phyloP scores from a whole-genome alignment of 2,329 filamentous ascomycete genomes.

The Pseudocercospora fuligena region DNA sequence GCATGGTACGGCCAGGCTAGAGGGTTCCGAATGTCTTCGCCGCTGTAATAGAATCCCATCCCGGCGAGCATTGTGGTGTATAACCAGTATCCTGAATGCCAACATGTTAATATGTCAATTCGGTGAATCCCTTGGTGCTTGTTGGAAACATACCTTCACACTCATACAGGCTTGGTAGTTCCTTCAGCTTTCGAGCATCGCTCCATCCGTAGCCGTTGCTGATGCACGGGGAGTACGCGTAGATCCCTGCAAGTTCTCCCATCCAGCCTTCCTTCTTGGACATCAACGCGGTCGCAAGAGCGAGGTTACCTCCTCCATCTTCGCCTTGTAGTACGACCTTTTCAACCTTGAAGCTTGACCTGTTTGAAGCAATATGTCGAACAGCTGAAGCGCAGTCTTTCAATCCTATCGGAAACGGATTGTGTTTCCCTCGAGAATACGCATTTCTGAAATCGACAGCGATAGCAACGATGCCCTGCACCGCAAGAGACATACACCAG shows the following conservation, averaged over 20 bases:
- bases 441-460: slow-evolving; percentile 42
- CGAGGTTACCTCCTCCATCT: slow-evolving; percentile 39
- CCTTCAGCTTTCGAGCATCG: slow-evolving; percentile 29
- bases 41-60: slow-evolving; percentile 33
- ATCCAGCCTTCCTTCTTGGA: slow-evolving; percentile 39
- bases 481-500: slow-evolving; percentile 36
- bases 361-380: slow-evolving; percentile 32
- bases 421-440: slow-evolving; percentile 29
- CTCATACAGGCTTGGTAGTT: slow-evolving; percentile 37
- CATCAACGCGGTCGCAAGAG: slow-evolving; percentile 36
- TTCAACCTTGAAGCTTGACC: slow-evolving; percentile 31
- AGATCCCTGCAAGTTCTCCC: slow-evolving; percentile 34
- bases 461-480: slow-evolving; percentile 33
- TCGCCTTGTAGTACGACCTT: slow-evolving; percentile 41
- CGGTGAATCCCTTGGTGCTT: background rate
- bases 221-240: slow-evolving; percentile 36
- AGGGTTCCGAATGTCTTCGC: slow-evolving; percentile 30
- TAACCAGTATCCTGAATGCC: background rate
- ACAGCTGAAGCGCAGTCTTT: slow-evolving; percentile 38
- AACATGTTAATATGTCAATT: background rate
- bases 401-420: slow-evolving; percentile 38
- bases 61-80: slow-evolving; percentile 17
- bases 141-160: slow-evolving; percentile 26
- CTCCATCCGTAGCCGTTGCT: slow-evolving; percentile 27
- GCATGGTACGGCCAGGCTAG: slow-evolving; percentile 41